Evolutionary conservation across 2,329 filamentous ascomycete genomes (phyloP).

Genomic region (Alternaria consortialis): DNA sequence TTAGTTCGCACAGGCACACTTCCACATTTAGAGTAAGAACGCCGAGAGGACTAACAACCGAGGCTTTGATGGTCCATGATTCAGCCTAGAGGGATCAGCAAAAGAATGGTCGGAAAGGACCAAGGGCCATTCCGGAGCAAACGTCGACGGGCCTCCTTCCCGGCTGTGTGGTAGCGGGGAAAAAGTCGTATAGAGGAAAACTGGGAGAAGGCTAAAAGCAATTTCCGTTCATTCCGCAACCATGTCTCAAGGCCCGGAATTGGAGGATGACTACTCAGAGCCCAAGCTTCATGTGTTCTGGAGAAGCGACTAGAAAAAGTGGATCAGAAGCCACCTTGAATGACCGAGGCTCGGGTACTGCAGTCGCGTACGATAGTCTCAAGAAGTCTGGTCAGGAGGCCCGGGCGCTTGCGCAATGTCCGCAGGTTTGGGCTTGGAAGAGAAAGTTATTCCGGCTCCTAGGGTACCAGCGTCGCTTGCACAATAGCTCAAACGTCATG

Average conservation of each 20-base stretch:
- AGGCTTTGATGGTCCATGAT: constrained; percentile 11
- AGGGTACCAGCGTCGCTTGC: constrained; percentile 27
- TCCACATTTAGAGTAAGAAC: constrained; percentile 10
- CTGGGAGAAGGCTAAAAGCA: constrained; percentile 12
- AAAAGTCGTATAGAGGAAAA: constrained; percentile 5
- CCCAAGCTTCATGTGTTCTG: not conserved
- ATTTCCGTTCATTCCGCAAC: constrained; percentile 17
- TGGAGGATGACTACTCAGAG: constrained; percentile 6
- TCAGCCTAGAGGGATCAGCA: constrained; percentile 21
- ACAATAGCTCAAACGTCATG: constrained; percentile 30
- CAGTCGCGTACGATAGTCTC: constrained; percentile 9
- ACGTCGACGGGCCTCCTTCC: constrained; percentile 34
- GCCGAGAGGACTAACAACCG: constrained; percentile 12
- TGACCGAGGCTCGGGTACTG: constrained; percentile 8
- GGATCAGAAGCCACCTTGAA: constrained; percentile 4
- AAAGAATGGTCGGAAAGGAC: constrained; percentile 23
- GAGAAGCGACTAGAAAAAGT: constrained; percentile 8
- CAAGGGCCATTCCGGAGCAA: constrained; percentile 24
- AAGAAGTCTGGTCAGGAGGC: constrained; percentile 2
- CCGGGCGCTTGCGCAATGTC: constrained; percentile 16
- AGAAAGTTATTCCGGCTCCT: constrained; percentile 8
- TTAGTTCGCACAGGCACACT: constrained; percentile 22
- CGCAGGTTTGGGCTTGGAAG: not conserved
- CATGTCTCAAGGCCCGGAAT: constrained; percentile 16
- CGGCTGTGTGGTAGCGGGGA: constrained; percentile 34